Evolutionary conservation across 2,329 filamentous ascomycete species (phyloP).

Genomic region (Fusarium albidum): DNA sequence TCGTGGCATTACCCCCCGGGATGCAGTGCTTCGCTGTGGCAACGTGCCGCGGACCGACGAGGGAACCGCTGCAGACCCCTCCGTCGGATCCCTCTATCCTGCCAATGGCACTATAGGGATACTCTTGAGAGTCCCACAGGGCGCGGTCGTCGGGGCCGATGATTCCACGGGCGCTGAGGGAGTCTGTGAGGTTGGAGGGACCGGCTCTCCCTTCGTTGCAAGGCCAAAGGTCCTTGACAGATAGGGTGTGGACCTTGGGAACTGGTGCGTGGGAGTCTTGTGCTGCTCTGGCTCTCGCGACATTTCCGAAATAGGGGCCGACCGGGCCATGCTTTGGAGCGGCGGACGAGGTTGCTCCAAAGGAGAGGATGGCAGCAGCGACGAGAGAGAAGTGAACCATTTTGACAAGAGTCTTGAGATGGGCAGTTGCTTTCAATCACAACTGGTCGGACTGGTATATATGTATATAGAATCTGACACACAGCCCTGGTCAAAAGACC

Average conservation of each 20-base stretch:
- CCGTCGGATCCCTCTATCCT: background rate
- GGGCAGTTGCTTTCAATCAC: too few relatives aligned
- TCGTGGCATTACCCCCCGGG: accelerated
- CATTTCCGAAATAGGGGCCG: too few relatives aligned
- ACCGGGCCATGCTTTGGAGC: too few relatives aligned
- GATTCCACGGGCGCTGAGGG: background rate
- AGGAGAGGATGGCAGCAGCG: background rate
- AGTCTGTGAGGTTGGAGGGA: background rate
- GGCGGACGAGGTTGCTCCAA: background rate
- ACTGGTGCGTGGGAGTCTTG: background rate
- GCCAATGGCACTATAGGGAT: slow-evolving; percentile 11
- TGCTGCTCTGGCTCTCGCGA: too few relatives aligned
- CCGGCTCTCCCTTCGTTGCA: background rate
- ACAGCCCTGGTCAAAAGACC: too few relatives aligned
- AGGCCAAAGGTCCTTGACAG: background rate
- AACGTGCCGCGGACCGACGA: slow-evolving; percentile 20
- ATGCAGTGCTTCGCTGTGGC: slow-evolving; percentile 16
- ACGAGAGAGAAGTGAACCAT: background rate
- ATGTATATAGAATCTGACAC: too few relatives aligned
- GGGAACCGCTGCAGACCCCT: slow-evolving; percentile 1
- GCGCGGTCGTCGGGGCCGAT: slow-evolving; percentile 6
- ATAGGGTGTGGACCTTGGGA: background rate
- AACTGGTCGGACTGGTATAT: too few relatives aligned
- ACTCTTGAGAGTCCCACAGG: background rate
- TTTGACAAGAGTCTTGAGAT: too few relatives aligned